Conservation (phyloP, 2,329 filamentous ascomycete genomes). For the Aspergillus brasiliensis region DNA sequence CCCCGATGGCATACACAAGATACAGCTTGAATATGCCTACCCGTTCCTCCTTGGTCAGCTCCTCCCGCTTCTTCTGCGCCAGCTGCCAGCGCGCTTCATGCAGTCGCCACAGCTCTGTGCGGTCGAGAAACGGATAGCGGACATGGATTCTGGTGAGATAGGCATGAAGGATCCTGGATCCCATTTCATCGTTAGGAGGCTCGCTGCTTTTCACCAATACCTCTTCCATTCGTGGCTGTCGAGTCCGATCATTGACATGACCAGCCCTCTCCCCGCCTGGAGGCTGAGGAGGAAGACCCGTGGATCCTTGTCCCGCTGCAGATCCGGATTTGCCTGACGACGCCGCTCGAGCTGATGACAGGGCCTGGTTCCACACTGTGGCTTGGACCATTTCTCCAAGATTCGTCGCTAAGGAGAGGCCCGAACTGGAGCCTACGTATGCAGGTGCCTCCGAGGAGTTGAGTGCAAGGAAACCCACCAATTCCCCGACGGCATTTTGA, state of each 20-base stretch:
- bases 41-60: slow-evolving; percentile 38
- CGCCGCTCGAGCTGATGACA: slow-evolving; percentile 32
- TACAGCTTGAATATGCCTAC: slow-evolving; percentile 56
- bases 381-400: slow-evolving; percentile 58
- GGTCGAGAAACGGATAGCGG: slow-evolving; percentile 54
- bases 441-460: slow-evolving; percentile 50
- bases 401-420: slow-evolving; percentile 52
- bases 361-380: slow-evolving; percentile 56
- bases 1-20: slow-evolving; percentile 56
- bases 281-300: slow-evolving; percentile 21
- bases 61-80: slow-evolving; percentile 39
- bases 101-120: slow-evolving; percentile 48
- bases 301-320: neutral
- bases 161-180: slow-evolving; percentile 46
- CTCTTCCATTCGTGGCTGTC: slow-evolving; percentile 43
- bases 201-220: slow-evolving; percentile 48
- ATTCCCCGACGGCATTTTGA: slow-evolving; percentile 45
- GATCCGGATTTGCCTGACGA: slow-evolving; percentile 9
- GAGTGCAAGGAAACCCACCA: slow-evolving; percentile 54
- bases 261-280: neutral
- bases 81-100: slow-evolving; percentile 46
- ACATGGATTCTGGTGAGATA: slow-evolving; percentile 52
- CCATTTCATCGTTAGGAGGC: slow-evolving; percentile 51
- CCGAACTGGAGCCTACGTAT: slow-evolving; percentile 54
- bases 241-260: slow-evolving; percentile 26